These are phyloP conservation scores for Penicillium fuscoglaucum DNA, from an alignment of 2,329 filamentous ascomycete genomes.

Conservation along the genomic window DNA sequence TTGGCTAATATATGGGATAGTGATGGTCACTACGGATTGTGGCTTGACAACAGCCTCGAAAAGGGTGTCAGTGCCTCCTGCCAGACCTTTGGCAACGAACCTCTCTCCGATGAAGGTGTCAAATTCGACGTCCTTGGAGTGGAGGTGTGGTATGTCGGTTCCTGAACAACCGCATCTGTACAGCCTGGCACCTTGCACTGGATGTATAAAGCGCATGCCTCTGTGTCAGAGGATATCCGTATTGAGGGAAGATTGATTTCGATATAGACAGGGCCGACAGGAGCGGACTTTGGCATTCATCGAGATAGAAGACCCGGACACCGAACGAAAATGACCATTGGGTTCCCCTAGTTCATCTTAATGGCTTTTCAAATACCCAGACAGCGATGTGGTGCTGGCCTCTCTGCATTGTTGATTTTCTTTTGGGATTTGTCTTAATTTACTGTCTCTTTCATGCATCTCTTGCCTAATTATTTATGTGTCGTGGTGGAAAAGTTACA, in stretches of 20 bases:
- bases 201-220: constrained; percentile 2
- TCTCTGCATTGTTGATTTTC: not conserved
- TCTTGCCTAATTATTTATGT: not conserved
- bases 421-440: not conserved
- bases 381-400: constrained; percentile 5
- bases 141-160: constrained; percentile 88
- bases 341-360: constrained; percentile 11
- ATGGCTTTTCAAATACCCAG: constrained; percentile 17
- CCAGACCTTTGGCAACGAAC: constrained; percentile 92
- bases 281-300: not conserved
- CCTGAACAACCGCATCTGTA: constrained; percentile 24
- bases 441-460: not conserved
- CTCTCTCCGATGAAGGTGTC: constrained; percentile 84
- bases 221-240: not conserved
- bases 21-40: constrained; percentile 88
- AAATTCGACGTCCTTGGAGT: constrained; percentile 91
- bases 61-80: constrained; percentile 80
- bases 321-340: not conserved
- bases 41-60: constrained; percentile 84
- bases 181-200: constrained; percentile 2
- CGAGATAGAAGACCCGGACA: not conserved
- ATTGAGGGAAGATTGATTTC: not conserved
- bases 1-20: constrained; percentile 26
- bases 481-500: not conserved
- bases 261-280: not conserved